Evolutionary conservation across 2,329 filamentous ascomycete species (phyloP), one percentile per base, ranked within the genome.

Genomic region (Canariomyces notabilis): DNA sequence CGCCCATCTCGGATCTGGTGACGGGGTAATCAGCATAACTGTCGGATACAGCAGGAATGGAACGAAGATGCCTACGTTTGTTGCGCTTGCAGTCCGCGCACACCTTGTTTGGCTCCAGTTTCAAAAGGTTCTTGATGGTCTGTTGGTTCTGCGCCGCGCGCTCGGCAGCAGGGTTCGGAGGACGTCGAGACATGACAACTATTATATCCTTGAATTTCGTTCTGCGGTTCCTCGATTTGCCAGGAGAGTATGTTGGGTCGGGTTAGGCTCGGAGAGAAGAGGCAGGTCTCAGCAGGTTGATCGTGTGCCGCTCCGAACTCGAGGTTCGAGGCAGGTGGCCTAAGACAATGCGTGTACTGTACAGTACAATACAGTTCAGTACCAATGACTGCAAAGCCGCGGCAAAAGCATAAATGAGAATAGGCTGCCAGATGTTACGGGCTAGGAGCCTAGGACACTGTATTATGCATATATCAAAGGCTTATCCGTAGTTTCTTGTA

Each of bases 71-170:
- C 57, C 47, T 23, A 94, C 90, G 93, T 69, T 97, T 98, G 75
- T 97, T 98, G 67, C 86, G 83, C 76, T 98, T 98, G 80, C 93
- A 98, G 69, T 98, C 93, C 51, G 91, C 89, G 75, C 93, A 98
- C 64, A 87, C 82, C 75, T 98, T 98, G 74, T 98, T 98, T 53
- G 82, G 74, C 64, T 97, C 91, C 58, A 98, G 73, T 73, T 97
- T 98, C 65, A 97, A 76, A 58, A 98, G 79, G 64, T 80, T 89
- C 76, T 97, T 97, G 68, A 98, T 88, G 36, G 89, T 94, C 66
- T 85, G 82, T 67, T 88, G 85, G 72, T 98, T 98, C 71, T 57
- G 87, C 61, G 90, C 90, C 61, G 89, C 87, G 68, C 88, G 83
- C 70, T 95, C 88, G 57, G 88, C 86, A 55, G 82, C 63, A 87